A percentile compares a stretch with the other conserved stretches of the same genome.
These are phyloP conservation scores for Botrytis fragariae DNA, from an alignment of 2,329 filamentous ascomycete species.

Conservation along the genomic window DNA sequence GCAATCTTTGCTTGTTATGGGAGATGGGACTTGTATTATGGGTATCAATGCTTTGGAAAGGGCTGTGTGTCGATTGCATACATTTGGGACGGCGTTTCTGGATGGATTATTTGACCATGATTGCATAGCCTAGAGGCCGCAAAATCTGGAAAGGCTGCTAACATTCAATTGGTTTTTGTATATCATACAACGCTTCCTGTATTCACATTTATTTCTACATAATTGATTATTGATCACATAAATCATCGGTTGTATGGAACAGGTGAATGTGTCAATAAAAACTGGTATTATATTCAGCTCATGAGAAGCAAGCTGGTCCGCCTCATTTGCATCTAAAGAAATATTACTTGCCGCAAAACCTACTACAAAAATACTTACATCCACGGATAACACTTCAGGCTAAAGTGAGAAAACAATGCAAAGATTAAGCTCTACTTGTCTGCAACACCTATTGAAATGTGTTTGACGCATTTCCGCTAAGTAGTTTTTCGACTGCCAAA, in stretches of 20 bases:
- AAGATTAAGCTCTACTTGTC: neutral
- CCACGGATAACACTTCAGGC: neutral
- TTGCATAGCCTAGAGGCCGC: neutral
- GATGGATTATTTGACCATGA: neutral
- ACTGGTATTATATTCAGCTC: neutral
- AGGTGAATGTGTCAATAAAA: neutral
- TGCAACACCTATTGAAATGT: neutral
- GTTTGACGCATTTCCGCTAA: neutral
- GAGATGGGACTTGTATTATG: neutral
- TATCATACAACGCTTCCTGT: neutral
- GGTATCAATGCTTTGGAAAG: neutral
- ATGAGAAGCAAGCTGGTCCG: neutral
- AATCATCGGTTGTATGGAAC: neutral
- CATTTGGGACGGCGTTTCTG: conserved; percentile 7
- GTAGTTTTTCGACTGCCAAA: neutral
- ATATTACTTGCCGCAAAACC: neutral
- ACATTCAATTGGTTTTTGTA: neutral
- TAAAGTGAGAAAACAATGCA: neutral
- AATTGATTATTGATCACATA: neutral
- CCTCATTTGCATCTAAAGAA: neutral
- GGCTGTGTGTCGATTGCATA: neutral
- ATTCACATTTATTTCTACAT: neutral
- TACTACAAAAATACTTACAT: conserved; percentile 9
- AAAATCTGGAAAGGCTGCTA: neutral
- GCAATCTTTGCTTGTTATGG: neutral